Evolutionary conservation across 1,139 yeast species (phyloP).

Genomic region (Scheffersomyces segobiensis): DNA sequence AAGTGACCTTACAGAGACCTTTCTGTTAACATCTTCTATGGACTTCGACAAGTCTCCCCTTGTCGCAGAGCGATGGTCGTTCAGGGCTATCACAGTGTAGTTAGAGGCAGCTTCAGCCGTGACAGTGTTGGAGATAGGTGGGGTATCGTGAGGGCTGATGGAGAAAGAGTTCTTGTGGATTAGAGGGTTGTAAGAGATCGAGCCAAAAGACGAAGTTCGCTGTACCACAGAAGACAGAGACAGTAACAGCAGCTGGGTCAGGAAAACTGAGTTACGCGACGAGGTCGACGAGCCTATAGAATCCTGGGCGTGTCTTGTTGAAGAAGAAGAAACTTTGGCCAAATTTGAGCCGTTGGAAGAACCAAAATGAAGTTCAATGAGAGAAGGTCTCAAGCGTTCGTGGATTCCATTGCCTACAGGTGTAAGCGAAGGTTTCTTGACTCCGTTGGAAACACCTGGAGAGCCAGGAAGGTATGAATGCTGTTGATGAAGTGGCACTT

Average conservation of each 20-base stretch:
- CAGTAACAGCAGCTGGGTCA: constrained; percentile 25
- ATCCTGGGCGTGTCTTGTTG: constrained; percentile 11
- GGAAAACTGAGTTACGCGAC: constrained; percentile 35
- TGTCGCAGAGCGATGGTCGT: constrained; percentile 9
- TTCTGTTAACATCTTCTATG: constrained; percentile 14
- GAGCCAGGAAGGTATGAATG: constrained; percentile 9
- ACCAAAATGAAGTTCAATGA: constrained; percentile 38
- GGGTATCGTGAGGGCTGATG: constrained; percentile 27
- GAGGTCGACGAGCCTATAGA: constrained; percentile 30
- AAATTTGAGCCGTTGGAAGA: constrained; percentile 3
- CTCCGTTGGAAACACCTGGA: constrained; percentile 5
- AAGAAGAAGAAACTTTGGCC: constrained; percentile 1
- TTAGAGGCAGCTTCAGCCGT: constrained; percentile 3
- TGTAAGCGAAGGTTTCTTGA: constrained; percentile 20
- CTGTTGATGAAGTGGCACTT: constrained; percentile 2
- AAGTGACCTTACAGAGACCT: constrained; percentile 34
- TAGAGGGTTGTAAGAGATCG: constrained; percentile 17
- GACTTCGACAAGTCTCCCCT: constrained; percentile 16
- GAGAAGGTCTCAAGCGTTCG: constrained; percentile 42
- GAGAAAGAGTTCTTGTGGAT: constrained; percentile 20
- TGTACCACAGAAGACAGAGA: constrained; percentile 29
- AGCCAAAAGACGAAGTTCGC: constrained; percentile 25
- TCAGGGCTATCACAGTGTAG: constrained; percentile 8
- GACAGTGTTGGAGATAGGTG: constrained; percentile 3
- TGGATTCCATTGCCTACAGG: constrained; percentile 20